Evolutionary conservation across 345 rosid species (phyloP).

Genomic region (Schrenkiella parvula): DNA sequence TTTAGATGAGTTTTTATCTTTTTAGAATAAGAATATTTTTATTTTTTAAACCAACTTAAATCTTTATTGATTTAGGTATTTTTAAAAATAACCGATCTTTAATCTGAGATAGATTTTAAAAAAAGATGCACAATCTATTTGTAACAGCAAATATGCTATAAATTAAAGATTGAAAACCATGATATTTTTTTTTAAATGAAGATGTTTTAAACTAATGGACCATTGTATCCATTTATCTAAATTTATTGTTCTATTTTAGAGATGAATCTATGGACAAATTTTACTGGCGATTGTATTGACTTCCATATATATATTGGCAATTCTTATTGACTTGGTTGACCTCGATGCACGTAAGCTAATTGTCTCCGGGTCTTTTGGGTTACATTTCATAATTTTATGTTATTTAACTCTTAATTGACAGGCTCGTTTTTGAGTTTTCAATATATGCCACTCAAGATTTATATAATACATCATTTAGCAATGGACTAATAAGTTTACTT

Average conservation of each 20-base stretch:
- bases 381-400: not conserved
- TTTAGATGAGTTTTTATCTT: no score
- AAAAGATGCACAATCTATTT: no score
- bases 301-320: not conserved
- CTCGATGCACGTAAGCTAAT: conserved; percentile 26
- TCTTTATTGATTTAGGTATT: no score
- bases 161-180: not conserved
- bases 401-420: not conserved
- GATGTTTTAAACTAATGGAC: not conserved
- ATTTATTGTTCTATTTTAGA: not conserved
- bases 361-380: conserved; percentile 24
- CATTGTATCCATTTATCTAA: not conserved
- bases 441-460: conserved; percentile 4
- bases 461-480: conserved; percentile 2
- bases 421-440: not conserved
- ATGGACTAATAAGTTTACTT: not conserved
- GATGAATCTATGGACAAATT: not conserved
- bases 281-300: conserved; percentile 32
- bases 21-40: no score
- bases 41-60: no score
- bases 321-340: conserved; percentile 23
- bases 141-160: not conserved
- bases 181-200: not conserved
- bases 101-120: no score
- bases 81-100: no score